Evolutionary conservation across 148 eudicot species (phyloP).

Genomic region (Silene conica): DNA sequence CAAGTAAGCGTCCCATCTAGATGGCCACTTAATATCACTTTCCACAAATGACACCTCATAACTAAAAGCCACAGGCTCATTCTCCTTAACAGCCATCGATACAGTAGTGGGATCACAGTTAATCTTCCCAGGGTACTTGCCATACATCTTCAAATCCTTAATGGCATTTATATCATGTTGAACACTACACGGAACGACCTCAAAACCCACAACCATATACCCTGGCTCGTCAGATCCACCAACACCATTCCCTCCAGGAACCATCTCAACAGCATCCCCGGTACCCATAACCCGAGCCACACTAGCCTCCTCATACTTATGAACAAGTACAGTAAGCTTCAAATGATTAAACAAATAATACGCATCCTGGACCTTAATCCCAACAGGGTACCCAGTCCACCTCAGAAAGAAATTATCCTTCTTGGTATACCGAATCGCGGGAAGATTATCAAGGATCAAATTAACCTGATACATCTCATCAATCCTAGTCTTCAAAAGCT

Average conservation of each 20-base stretch:
- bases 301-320: constrained; percentile 66
- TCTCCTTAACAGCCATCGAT: constrained; percentile 52
- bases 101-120: constrained; percentile 57
- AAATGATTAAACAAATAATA: constrained; percentile 74
- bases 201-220: constrained; percentile 76
- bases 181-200: constrained; percentile 61
- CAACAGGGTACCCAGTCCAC: constrained; percentile 82
- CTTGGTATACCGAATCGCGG: constrained; percentile 66
- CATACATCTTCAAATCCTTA: constrained; percentile 53
- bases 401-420: constrained; percentile 49
- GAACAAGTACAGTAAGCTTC: constrained; percentile 69
- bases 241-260: constrained; percentile 42
- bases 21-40: constrained; percentile 82
- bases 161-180: constrained; percentile 45
- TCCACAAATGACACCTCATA: constrained; percentile 65
- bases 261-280: constrained; percentile 67
- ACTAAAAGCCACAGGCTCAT: constrained; percentile 52
- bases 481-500: constrained; percentile 64
- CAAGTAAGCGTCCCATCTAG: constrained; percentile 94
- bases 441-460: constrained; percentile 74
- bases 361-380: constrained; percentile 53
- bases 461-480: constrained; percentile 92
- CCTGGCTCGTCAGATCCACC: constrained; percentile 48
- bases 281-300: constrained; percentile 79
- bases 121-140: constrained; percentile 51